These are phyloP conservation scores for Thinopyrum elongatum DNA, from an alignment of 176 grass and related monocot genomes.

Conservation along the genomic window DNA sequence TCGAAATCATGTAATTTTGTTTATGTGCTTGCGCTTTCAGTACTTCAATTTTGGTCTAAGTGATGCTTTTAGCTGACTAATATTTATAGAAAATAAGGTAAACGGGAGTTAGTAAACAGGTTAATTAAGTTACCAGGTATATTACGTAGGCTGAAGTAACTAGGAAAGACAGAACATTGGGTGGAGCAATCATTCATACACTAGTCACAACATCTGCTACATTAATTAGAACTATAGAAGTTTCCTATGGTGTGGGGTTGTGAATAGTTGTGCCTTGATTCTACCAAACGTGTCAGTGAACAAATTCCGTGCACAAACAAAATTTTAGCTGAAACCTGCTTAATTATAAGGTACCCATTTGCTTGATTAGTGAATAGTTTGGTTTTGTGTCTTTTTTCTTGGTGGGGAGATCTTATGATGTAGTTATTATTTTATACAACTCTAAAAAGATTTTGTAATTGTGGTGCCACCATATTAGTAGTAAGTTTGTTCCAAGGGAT, in stretches of 20 bases:
- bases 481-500: neutral
- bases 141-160: neutral
- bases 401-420: neutral
- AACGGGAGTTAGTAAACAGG: neutral
- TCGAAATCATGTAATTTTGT: neutral
- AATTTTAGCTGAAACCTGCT: neutral
- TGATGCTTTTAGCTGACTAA: neutral
- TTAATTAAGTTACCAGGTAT: neutral
- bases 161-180: neutral
- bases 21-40: neutral
- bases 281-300: slow-evolving; percentile 8
- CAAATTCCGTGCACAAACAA: neutral
- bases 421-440: neutral
- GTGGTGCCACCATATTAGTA: neutral
- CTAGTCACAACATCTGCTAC: neutral
- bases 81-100: neutral
- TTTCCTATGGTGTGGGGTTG: neutral
- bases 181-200: neutral
- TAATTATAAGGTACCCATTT: neutral
- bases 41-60: neutral
- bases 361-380: neutral
- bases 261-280: neutral
- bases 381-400: neutral
- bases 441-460: neutral
- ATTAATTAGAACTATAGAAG: neutral